Percentiles rank a stretch among this genome's conserved stretches.
Conservation (phyloP, 1,284 basidiomycete genomes). For the Puccinia novopanici region DNA sequence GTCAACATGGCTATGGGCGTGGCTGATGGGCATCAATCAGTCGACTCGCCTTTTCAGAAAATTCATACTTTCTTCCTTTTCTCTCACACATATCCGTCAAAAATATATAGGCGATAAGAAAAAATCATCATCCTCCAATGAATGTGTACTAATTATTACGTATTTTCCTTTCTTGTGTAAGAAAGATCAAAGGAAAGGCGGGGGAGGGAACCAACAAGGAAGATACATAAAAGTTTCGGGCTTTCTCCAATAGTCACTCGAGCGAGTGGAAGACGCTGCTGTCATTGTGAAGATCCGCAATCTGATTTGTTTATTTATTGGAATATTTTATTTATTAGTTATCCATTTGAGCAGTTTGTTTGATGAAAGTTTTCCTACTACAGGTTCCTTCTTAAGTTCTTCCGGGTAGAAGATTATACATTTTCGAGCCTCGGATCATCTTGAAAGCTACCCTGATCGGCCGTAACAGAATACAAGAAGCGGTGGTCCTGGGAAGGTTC, state of each 20-base stretch:
- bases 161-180: not conserved
- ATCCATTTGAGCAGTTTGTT: not conserved
- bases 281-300: constrained; percentile 17
- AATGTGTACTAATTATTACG: too few species aligned
- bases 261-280: not conserved
- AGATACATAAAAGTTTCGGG: not conserved
- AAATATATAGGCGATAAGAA: too few species aligned
- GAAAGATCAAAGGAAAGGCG: not conserved
- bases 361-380: not conserved
- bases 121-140: too few species aligned
- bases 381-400: constrained; percentile 5
- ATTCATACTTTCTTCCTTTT: too few species aligned
- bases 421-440: constrained; percentile 18
- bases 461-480: not conserved
- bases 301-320: not conserved
- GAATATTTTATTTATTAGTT: too few species aligned
- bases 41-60: not conserved
- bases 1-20: not conserved
- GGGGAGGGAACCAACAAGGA: not conserved
- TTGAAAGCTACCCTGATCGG: constrained; percentile 1
- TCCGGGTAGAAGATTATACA: not conserved
- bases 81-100: not conserved
- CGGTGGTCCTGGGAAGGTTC: not conserved
- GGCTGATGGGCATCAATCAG: not conserved
- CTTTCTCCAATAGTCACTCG: not conserved